A percentile compares a stretch with the other conserved stretches of the same genome.
Conservation (phyloP, 805 yeast genomes). For the Lipomyces yamadae region DNA sequence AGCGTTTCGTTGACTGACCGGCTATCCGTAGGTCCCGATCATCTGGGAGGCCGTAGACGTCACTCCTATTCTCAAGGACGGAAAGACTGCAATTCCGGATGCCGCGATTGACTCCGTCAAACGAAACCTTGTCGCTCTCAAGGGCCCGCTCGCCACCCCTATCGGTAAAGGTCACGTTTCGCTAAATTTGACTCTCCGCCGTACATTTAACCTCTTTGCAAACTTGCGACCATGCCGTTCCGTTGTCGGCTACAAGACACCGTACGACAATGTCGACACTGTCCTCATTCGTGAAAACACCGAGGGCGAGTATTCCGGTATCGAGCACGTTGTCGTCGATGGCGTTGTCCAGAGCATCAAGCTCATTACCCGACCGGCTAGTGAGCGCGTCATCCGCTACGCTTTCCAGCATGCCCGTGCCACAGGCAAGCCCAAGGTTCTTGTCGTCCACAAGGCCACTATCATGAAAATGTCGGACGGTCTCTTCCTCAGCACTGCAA, state of each 20-base stretch:
- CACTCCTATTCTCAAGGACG: constrained; percentile 87
- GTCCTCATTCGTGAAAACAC: constrained; percentile 98
- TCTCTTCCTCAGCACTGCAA: constrained; percentile 89
- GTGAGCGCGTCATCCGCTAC: constrained; percentile 94
- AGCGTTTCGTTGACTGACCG: not conserved
- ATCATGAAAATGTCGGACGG: constrained; percentile 99
- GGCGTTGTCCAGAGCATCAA: constrained; percentile 98
- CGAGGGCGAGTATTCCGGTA: constrained; percentile 98
- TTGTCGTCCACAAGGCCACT: constrained; percentile 97
- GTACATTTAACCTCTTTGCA: constrained; percentile 94
- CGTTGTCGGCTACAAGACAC: constrained; percentile 90
- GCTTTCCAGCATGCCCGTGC: constrained; percentile 96
- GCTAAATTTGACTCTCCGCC: constrained; percentile 94
- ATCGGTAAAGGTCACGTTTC: constrained; percentile 97
- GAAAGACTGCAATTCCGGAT: constrained; percentile 86
- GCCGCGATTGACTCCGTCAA: constrained; percentile 91
- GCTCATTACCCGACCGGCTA: constrained; percentile 93
- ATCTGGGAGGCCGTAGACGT: constrained; percentile 98
- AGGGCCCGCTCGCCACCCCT: constrained; percentile 98
- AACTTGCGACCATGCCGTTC: constrained; percentile 97
- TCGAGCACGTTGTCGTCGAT: constrained; percentile 96
- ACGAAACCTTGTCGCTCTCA: constrained; percentile 90
- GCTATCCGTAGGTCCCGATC: constrained; percentile 66
- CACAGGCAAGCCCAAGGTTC: constrained; percentile 82
- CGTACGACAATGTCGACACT: constrained; percentile 86